Evolutionary conservation across 2,329 filamentous ascomycete genomes (phyloP).

Genomic region (Colletotrichum sp.): DNA sequence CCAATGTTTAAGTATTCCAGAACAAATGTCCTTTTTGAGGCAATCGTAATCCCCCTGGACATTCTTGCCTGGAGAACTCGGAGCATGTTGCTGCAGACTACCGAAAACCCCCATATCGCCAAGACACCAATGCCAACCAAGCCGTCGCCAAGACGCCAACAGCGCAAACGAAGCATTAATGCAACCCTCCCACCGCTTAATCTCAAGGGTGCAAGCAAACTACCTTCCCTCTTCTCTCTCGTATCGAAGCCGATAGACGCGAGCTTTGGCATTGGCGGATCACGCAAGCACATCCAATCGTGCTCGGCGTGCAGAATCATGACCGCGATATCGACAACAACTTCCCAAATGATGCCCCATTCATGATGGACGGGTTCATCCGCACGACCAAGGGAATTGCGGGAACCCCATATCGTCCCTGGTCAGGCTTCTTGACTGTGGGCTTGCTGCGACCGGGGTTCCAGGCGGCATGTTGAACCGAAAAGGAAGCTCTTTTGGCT

Average conservation of each 20-base stretch:
- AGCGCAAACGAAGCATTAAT: neutral
- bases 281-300: neutral
- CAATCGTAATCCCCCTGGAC: neutral
- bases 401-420: neutral
- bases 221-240: constrained; percentile 16
- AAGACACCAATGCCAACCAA: neutral
- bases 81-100: neutral
- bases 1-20: neutral
- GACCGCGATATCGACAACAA: neutral
- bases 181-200: neutral
- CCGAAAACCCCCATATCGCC: neutral
- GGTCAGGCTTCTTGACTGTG: neutral
- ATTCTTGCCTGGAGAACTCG: neutral
- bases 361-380: neutral
- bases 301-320: neutral
- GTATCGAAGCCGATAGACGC: neutral
- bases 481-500: constrained; percentile 6
- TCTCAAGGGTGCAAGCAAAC: neutral
- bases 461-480: neutral
- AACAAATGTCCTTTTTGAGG: neutral
- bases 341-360: neutral
- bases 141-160: constrained; percentile 14
- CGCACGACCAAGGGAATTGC: neutral
- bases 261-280: neutral
- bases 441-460: neutral